Percentiles rank a stretch among this genome's conserved stretches.
Conservation (phyloP, 2,329 filamentous ascomycete genomes). For the Pseudogymnoascus pannorum region DNA sequence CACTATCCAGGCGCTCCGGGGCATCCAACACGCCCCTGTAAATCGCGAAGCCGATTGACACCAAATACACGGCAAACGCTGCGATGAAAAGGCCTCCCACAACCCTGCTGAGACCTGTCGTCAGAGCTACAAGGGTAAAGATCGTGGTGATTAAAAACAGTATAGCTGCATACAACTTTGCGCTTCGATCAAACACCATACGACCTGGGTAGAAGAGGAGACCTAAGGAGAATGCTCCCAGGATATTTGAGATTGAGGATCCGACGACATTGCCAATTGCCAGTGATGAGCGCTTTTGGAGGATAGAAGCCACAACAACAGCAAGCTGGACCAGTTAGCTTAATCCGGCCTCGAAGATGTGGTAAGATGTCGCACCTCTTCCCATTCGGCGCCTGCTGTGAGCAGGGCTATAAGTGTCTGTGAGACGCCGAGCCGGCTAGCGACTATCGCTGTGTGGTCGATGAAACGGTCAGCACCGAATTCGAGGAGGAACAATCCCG, state of each 20-base stretch:
- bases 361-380: conserved; percentile 36
- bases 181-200: conserved; percentile 39
- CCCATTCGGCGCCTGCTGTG: conserved; percentile 48
- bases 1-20: conserved; percentile 36
- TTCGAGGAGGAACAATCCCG: conserved; percentile 42
- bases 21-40: conserved; percentile 35
- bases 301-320: conserved; percentile 41
- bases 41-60: conserved; percentile 38
- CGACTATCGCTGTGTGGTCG: conserved; percentile 42
- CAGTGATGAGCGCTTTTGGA: conserved; percentile 38
- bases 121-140: conserved; percentile 30
- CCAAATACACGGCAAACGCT: conserved; percentile 38
- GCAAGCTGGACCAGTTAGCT: conserved; percentile 32
- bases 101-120: conserved; percentile 27
- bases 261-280: conserved; percentile 49
- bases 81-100: conserved; percentile 35
- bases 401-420: conserved; percentile 43
- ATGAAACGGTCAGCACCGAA: conserved; percentile 46
- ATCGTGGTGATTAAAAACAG: conserved; percentile 36
- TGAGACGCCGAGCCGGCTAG: conserved; percentile 37
- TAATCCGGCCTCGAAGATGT: background rate
- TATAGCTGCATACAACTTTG: conserved; percentile 39
- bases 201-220: conserved; percentile 35
- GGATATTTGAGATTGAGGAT: conserved; percentile 47
- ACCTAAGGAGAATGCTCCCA: conserved; percentile 48